Evolutionary conservation across 2,329 filamentous ascomycete species (phyloP), one percentile per base, ranked within the genome.

Genomic region (Mycosphaerella sp.): DNA sequence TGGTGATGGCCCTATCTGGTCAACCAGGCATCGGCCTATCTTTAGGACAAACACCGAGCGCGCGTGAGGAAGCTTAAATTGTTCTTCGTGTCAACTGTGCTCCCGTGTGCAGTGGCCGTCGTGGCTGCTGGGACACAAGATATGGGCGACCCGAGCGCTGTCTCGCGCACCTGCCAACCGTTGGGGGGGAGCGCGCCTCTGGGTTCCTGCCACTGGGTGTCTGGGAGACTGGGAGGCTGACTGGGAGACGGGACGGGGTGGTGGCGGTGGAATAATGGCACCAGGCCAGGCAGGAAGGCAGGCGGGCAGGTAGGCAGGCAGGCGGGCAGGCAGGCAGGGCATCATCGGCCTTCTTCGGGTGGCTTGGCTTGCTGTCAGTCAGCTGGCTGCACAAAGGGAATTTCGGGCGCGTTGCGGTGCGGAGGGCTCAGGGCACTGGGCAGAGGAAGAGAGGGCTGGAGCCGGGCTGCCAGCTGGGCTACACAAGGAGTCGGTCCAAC

Each of bases 311-410:
- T n/a, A n/a, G n/a, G n/a, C n/a, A n/a, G n/a, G n/a, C n/a, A n/a
- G n/a, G n/a, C n/a, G n/a, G n/a, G n/a, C n/a, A n/a, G n/a, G n/a
- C n/a, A n/a, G 56, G 56, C 56, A 41, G 50, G 54, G 46, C 50
- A 52, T 53, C 50, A 52, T 53, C 57, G 57, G 57, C 49, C 53
- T 55, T 58, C 52, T 55, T 58, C 57, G 56, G 57, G 55, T 49
- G 51, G 55, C 53, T 50, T 44, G 53, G 53, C 55, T 52, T 44
- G 48, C 55, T 55, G 55, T 52, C 55, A 57, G 55, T 52, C 49
- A n/a, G n/a, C n/a, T n/a, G n/a, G 57, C 55, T 52, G 57, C 57
- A 57, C 55, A 56, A 55, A 51, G 48, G 49, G 49, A 48, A 40
- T 51, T 49, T 48, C 51, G 56, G 43, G 47, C 52, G 52, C 45